Conservation (phyloP, 495 filamentous ascomycete species). For the Aspergillus taichungensis region DNA sequence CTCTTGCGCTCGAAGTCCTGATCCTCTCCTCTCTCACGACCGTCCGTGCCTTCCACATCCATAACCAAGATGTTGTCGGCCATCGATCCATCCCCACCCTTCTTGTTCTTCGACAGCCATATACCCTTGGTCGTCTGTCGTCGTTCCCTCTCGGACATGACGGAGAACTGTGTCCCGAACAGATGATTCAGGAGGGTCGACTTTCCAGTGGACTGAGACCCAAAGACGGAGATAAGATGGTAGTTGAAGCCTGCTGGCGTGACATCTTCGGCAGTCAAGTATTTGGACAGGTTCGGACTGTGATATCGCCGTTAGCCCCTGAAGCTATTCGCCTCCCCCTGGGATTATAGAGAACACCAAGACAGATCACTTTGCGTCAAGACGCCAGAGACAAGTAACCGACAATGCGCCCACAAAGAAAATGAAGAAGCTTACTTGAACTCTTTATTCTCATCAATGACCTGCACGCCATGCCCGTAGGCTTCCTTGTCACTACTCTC, state of each 20-base stretch:
- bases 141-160: conserved; percentile 87
- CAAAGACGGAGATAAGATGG: conserved; percentile 97
- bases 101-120: conserved; percentile 97
- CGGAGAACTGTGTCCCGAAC: conserved; percentile 90
- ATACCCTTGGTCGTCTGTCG: conserved; percentile 98
- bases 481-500: conserved; percentile 48
- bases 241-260: conserved; percentile 93
- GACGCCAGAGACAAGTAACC: too few relatives aligned
- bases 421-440: conserved; percentile 66
- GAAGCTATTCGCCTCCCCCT: background rate
- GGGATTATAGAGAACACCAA: background rate
- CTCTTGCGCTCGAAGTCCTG: conserved; percentile 99
- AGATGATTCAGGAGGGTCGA: conserved; percentile 93
- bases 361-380: background rate
- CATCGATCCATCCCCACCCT: conserved; percentile 48
- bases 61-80: conserved; percentile 97
- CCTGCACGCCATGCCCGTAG: conserved; percentile 91
- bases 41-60: conserved; percentile 98
- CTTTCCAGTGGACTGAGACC: conserved; percentile 96
- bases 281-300: conserved; percentile 72
- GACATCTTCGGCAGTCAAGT: conserved; percentile 69
- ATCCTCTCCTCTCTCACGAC: conserved; percentile 91
- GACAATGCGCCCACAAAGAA: too few relatives aligned
- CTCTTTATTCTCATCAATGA: conserved; percentile 89
- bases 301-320: conserved; percentile 14